Base-by-base conservation (phyloP, 805 yeast genomes). In the Clavispora phyllophila region DNA sequence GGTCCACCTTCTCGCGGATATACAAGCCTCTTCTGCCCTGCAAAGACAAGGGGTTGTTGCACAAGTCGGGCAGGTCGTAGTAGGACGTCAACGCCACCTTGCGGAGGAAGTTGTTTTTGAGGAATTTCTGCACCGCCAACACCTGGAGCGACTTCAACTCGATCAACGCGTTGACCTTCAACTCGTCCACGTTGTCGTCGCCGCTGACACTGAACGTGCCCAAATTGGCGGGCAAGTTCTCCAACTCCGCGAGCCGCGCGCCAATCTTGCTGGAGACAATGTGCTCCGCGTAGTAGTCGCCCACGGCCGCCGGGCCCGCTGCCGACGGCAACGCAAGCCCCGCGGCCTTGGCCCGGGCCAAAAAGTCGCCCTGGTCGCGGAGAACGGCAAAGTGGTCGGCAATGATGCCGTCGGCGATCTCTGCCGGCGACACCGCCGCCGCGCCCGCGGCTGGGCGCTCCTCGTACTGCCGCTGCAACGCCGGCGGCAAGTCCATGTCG, bases 1-100 rank as follows among this genome's bases (percentile, higher is more conserved):
- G 83, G 45, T 79, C 79, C 41, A 82, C 75, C 57, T 84, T 86
- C 26, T 80, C 79, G 58, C 87, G 76, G 14, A 84, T 70, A 56
- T 81, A 81, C 44, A 79, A 74, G 0, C 87, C 76, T 57, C 95
- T 71, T 54, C 81, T 82, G 39, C 87, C 86, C 35, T 84, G 81
- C 51, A 77, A 68, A 2, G 83, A 75, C 38, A 76, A 68, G 4
- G 86, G 75, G 42, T 78, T 72, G 36, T 71, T 68, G 39, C 73
- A 73, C 44, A 84, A 61, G 29, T 66, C 63, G 5, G 78, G 76
- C 45, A 75, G 71, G 40, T 69, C 66, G 49, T 76, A 75, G 53
- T 83, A 83, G 5, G 84, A 75, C 54, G 74, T 76, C 31, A 74
- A 69, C 9, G 82, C 76, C 31, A 74, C 70, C 35, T 70, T 69